phyloP scores from a whole-genome alignment of 2,329 filamentous ascomycete genomes.

The Aureobasidium sp. region DNA sequence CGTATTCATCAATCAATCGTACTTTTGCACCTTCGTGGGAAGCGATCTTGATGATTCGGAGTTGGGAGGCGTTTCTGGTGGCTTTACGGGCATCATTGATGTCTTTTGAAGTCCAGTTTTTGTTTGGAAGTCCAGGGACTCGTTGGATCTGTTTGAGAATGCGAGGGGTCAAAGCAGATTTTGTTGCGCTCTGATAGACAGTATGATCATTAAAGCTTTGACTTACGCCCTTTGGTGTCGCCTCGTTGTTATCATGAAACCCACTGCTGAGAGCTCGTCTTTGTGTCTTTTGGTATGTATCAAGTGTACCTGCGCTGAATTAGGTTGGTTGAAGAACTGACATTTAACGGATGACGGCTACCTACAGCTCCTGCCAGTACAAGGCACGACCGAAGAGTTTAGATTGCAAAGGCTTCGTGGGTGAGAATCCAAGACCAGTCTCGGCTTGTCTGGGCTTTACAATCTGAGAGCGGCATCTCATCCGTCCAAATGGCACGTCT shows the following conservation, averaged over 20 bases:
- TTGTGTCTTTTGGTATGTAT: not conserved
- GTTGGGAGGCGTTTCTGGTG: not conserved
- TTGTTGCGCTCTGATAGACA: not conserved
- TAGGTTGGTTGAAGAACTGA: slow-evolving; percentile 6
- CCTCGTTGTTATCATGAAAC: no score
- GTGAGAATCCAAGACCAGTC: not conserved
- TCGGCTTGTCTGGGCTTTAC: not conserved
- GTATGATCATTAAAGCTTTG: not conserved
- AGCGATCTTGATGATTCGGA: no score
- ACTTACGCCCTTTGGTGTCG: no score
- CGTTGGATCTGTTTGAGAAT: not conserved
- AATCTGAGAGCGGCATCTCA: not conserved
- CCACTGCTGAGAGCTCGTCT: not conserved
- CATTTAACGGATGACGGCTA: not conserved
- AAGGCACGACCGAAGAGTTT: not conserved
- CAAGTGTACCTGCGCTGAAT: not conserved
- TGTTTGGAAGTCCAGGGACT: not conserved
- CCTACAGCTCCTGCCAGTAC: not conserved
- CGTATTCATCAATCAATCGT: no score
- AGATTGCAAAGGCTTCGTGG: not conserved
- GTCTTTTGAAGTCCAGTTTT: not conserved
- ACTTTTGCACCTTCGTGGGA: no score
- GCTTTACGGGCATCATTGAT: not conserved
- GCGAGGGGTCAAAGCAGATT: not conserved
- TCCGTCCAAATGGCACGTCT: slow-evolving; percentile 38